Evolutionary conservation across 2,329 filamentous ascomycete species (phyloP), one percentile per base, ranked within the genome.

Genomic region (Chaetomiaceae sp.): DNA sequence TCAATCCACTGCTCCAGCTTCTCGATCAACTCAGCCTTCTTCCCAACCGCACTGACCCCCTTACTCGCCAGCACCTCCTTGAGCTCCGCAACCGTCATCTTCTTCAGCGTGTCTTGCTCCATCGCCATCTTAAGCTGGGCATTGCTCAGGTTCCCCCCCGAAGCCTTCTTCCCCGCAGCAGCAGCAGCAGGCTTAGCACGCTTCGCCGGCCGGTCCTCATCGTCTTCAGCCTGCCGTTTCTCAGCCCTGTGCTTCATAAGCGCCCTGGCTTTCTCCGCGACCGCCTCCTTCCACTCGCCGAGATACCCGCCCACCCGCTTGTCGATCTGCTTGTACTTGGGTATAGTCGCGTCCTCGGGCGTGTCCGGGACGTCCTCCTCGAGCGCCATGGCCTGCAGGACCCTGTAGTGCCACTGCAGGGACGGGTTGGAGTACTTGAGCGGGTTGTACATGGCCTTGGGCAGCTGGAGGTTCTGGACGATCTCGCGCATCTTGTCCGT

Each of bases 381-480:
- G 1, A 99, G 77, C 0, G 94, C 94, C 53, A 96, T 79, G 6
- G 89, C 87, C 71, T 99, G 94, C 0, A 99, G 75, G 42, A 99
- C 95, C 57, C 84, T 86, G 75, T 97, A 99, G 72, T 97, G 94
- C 91, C 92, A 99, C 71, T 99, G 94, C 22, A 99, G 76, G 8
- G 88, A 81, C 9, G 91, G 91, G 58, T 99, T 99, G 0, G 94
- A 89, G 64, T 96, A 97, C 65, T 87, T 94, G 1, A 77, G 75
- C 1, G 92, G 91, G 61, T 95, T 87, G 66, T 95, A 99, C 29
- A 81, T 77, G 6, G 81, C 91, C 64, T 89, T 91, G 0, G 94
- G 94, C 7, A 99, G 81, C 66, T 96, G 90, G 0, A 96, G 75
- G 61, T 95, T 90, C 66, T 94, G 87, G 2, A 96, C 76, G 4